phyloP scores from a whole-genome alignment of 768 basidiomycete genomes.

The Trametes maxima region DNA sequence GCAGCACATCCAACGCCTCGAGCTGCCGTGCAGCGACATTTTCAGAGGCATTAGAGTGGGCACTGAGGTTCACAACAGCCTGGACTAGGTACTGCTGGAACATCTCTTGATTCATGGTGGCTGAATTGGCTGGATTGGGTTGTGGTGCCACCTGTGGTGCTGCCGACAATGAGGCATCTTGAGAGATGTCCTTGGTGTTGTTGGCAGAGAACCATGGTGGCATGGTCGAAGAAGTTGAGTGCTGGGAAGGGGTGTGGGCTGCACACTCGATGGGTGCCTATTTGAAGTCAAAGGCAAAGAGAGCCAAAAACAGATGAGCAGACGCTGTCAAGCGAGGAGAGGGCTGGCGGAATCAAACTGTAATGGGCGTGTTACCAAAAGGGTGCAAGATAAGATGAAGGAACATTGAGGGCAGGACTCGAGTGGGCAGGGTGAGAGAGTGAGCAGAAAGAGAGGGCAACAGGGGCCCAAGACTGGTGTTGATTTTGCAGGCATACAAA shows the following conservation, averaged over 20 bases:
- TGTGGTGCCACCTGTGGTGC: no score
- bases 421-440: not conserved
- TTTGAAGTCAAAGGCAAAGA: not conserved
- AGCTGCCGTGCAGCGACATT: not conserved
- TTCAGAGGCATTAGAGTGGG: not conserved
- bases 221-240: no score
- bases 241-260: no score
- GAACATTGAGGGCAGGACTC: not conserved
- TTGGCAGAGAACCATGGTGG: no score
- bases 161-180: no score
- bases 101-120: slow-evolving; percentile 11
- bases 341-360: not conserved
- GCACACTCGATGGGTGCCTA: not conserved
- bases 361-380: not conserved
- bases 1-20: not conserved
- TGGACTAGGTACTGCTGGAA: not conserved
- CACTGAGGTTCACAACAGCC: not conserved
- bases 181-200: no score
- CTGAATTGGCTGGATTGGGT: no score
- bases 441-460: not conserved
- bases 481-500: not conserved
- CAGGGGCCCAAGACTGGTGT: not conserved
- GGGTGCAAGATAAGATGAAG: not conserved
- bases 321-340: not conserved
- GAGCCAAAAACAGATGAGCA: not conserved